These are phyloP conservation scores for Persicaria maculosa DNA, from an alignment of 148 eudicot species.

Conservation along the genomic window DNA sequence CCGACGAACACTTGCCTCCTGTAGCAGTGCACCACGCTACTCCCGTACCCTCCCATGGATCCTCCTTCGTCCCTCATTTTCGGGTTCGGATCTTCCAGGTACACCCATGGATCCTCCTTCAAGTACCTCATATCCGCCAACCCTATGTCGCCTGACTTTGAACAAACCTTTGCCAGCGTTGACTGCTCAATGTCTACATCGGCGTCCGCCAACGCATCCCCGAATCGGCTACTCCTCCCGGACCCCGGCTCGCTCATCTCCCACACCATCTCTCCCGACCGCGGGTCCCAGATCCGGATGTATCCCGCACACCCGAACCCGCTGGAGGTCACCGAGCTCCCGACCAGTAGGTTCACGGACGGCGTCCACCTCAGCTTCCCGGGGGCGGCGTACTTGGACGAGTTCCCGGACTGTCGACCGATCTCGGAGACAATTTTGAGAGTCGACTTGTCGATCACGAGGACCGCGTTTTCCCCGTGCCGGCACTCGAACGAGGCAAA, in stretches of 20 bases:
- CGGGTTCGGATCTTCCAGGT: slow-evolving; percentile 68
- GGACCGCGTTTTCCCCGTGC: slow-evolving; percentile 58
- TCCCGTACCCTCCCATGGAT: slow-evolving; percentile 13
- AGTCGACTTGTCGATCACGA: slow-evolving; percentile 41
- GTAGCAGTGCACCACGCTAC: slow-evolving; percentile 51
- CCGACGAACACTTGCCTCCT: slow-evolving; percentile 60
- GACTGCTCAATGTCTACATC: slow-evolving; percentile 45
- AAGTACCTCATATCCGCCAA: slow-evolving; percentile 68
- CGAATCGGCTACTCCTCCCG: slow-evolving; percentile 55
- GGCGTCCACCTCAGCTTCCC: slow-evolving; percentile 44
- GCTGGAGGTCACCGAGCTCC: slow-evolving; percentile 42
- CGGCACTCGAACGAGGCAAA: slow-evolving; percentile 54
- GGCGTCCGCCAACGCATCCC: slow-evolving; percentile 73
- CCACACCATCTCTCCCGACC: slow-evolving; percentile 53
- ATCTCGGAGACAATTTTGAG: slow-evolving; percentile 36
- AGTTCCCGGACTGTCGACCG: slow-evolving; percentile 48
- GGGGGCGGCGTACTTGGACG: slow-evolving; percentile 42
- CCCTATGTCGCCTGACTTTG: slow-evolving; percentile 64
- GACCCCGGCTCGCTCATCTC: slow-evolving; percentile 75
- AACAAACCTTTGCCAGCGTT: slow-evolving; percentile 55
- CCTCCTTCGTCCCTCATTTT: slow-evolving; percentile 33
- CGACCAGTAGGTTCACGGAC: slow-evolving; percentile 32
- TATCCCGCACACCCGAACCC: slow-evolving; percentile 82
- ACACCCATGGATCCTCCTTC: slow-evolving; percentile 75
- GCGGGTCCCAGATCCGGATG: slow-evolving; percentile 62